Evolutionary conservation across 2,329 filamentous ascomycete species (phyloP), one percentile per base, ranked within the genome.

Genomic region (Fusarium coicis): DNA sequence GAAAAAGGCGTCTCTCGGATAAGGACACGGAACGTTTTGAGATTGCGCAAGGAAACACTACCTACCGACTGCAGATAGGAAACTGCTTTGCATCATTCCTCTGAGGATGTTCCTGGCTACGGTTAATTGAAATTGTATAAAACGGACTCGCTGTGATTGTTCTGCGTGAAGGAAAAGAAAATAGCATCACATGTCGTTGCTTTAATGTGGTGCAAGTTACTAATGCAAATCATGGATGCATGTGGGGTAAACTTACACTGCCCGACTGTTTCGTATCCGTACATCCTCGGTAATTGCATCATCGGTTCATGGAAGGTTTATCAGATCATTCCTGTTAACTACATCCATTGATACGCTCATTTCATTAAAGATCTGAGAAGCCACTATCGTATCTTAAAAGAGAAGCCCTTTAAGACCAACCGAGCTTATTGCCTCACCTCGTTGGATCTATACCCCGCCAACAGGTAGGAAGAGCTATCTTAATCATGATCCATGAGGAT

Each of bases 261-360:
- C 28, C 28, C 43, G 16, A 55, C 61, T 23, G 15, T 21, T 40
- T 37, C 30, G 63, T 49, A 55, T 40, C 34, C 30, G 63, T 49
- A 55, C 49, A 72, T 68, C 72, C 72, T 74, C 72, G 72, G 72
- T 73, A 73, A 74, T 74, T 74, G 68, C 72, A 74, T 74, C 72
- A 74, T 74, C 61, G 39, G 54, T 52, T 30, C 43, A 40, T 21
- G 19, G 11, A 40, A 36, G 39, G 43, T n/a, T 32, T 46, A 74
- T 69, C 72, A 74, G 55, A 69, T 74, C 67, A 75, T 69, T 53
- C 40, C 43, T 47, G 44, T 53, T 47, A 66, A 52, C 39, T 59
- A 49, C 14, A 49, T 49, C 28, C 26, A 30, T 46, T 40, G 44
- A 28, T 28, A 46, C 32, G 21, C n/a, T 30, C 39, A 52, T 66